These are phyloP conservation scores for Helianthus annuus DNA, from an alignment of 129 eudicot genomes.

Conservation along the genomic window HanXRQr2.0-SUNRISE NC_035441.2:174763331-174763830, in stretches of 20 bases:
- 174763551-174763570: neutral
- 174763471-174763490: conserved; percentile 9
- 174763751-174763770: too few species aligned
- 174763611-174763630: conserved; percentile 4
- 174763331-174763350: conserved; percentile 22
- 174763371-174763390: conserved; percentile 22
- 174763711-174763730: neutral
- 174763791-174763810: too few species aligned
- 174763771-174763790: too few species aligned
- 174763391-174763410: conserved; percentile 22
- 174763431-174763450: conserved; percentile 20
- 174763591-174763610: neutral
- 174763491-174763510: neutral
- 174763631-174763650: neutral
- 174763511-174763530: neutral
- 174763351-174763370: conserved; percentile 25
- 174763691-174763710: neutral
- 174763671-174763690: conserved; percentile 3
- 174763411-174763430: conserved; percentile 15
- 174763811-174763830: too few species aligned
- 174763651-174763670: neutral
- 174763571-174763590: conserved; percentile 7
- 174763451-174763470: neutral
- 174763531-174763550: neutral
- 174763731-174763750: too few species aligned